Base-by-base conservation (phyloP, 805 yeast genomes). In the Ogataea thermomethanolica region DNA sequence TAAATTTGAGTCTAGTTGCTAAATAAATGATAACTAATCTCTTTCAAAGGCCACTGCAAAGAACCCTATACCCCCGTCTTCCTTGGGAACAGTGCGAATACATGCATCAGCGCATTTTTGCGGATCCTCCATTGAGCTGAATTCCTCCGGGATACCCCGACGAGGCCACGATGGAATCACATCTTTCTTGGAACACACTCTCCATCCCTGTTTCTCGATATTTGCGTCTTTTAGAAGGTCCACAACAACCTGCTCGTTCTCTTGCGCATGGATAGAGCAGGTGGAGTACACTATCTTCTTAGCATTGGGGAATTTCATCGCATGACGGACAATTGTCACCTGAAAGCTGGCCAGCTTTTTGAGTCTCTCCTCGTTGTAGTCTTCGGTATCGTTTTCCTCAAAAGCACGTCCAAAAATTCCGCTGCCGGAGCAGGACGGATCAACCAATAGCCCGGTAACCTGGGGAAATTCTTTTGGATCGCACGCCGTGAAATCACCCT, bases 11-110 rank as follows among this genome's bases (percentile, higher is more conserved):
- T 13, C 14, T n/a, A 13, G 11, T 17, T 25, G 27, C 26, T 20
- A 27, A 22, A 28, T 33, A 15, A 29, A 24, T 26, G 25, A 41
- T 11, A 29, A 13, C 27, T n/a, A n/a, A 21, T 44, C 42, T 47
- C 84, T 72, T 48, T 85, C 84, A 59, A 93, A 91, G 41, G 93
- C 81, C 1, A 90, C 98, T 0, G 97, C 98, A 64, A 93, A 93
- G 59, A 93, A 93, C 0, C 99, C 99, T 53, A 93, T 93, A n/a
- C 99, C 99, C 23, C 98, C 99, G 59, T 93, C 99, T 31, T 75
- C 83, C 46, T 78, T 81, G 1, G 97, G 96, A 30, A 80, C 64
- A 0, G 90, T 84, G 50, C 99, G 71, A 0, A 93, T 79, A 64
- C 97, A 90, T 0, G 93, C 91, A 1, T 81, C 88, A 1, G 96